These are phyloP conservation scores for Aspergillus amoenus DNA, from an alignment of 2,329 filamentous ascomycete genomes.

Conservation along the genomic window DNA sequence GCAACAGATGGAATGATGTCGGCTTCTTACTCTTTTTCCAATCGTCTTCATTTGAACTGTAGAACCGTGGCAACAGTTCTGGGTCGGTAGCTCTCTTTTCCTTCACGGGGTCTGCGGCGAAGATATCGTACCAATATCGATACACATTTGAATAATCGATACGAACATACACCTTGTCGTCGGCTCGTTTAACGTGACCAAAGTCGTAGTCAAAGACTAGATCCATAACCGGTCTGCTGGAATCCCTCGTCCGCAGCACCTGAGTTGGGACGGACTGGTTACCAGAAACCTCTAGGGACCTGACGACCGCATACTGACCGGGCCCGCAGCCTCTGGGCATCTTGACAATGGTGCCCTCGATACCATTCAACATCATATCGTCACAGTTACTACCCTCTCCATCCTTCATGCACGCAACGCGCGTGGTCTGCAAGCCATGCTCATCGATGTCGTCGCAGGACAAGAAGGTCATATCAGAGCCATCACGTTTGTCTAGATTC, in stretches of 20 bases:
- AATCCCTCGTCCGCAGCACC: neutral
- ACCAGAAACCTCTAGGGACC: neutral
- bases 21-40: neutral
- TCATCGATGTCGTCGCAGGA: neutral
- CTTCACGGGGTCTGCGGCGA: neutral
- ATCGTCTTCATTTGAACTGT: neutral
- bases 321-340: neutral
- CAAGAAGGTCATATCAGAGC: neutral
- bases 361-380: neutral
- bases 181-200: neutral
- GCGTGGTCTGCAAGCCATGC: neutral
- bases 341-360: conserved; percentile 1
- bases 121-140: neutral
- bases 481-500: neutral
- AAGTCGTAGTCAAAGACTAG: neutral
- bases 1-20: too few relatives aligned
- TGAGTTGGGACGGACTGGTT: neutral
- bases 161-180: neutral
- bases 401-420: neutral
- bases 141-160: neutral
- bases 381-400: neutral
- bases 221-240: neutral
- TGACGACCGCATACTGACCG: neutral
- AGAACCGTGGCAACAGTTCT: neutral
- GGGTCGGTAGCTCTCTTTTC: neutral